Base-by-base conservation (phyloP, 1,284 basidiomycete genomes). In the Marasmius sp. region DNA sequence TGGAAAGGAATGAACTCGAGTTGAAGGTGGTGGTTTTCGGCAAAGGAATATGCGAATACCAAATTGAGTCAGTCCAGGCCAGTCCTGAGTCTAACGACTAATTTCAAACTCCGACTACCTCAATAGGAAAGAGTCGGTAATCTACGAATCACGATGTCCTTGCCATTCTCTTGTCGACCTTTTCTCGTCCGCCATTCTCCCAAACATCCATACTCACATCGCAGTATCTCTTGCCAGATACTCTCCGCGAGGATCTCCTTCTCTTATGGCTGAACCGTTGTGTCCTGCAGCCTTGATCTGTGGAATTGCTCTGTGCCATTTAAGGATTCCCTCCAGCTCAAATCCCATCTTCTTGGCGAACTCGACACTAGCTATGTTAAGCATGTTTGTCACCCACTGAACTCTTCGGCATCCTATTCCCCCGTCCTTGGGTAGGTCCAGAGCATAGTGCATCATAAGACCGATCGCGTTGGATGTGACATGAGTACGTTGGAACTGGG, bases 321-420 rank as follows among this genome's bases (percentile, higher is more conserved):
- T 73, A 43, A 81, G 54, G 0, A 83, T 64, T 0, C 80, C 85
- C 69, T 92, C 91, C 27, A 74, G 61, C 60, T 72, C 77, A 72
- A 91, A 88, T 0, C 88, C 87, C 77, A 92, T 74, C 20, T 84
- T 76, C 68, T 82, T 72, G 2, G 87, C 89, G 0, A 84, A 76
- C 3, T 74, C 69, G 7, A 84, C 72, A 18, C 86, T 88, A 0
- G 76, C 64, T 4, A 48, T 62, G 67, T 93, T 92, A 18, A 70
- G 54, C 4, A 73, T 66, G 61, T 86, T 81, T 20, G 86, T 81
- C 58, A 77, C 71, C 87, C 89, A 93, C 50, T 83, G 80, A 9
- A 89, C 83, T 16, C 87, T 81, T 12, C 89, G 80, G 49, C 92
- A 71, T 0, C 86, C 87, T 1, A 91, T 74, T 0, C 83, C 84